phyloP scores from a whole-genome alignment of 2,329 filamentous ascomycete genomes.

The Alternaria sp. region DNA sequence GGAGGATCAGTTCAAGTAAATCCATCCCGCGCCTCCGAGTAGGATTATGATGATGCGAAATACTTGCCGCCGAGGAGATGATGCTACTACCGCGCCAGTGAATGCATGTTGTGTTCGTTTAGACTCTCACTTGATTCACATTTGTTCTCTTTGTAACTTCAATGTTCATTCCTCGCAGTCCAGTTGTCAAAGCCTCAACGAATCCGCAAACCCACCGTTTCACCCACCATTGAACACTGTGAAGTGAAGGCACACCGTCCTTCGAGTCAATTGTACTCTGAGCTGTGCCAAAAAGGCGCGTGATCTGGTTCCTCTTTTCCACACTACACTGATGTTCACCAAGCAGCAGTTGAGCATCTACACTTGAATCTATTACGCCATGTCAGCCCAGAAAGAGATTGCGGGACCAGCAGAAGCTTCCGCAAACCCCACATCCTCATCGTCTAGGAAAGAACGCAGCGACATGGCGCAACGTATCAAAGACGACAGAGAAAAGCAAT shows the following conservation, averaged over 20 bases:
- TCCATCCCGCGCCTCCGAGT: no score
- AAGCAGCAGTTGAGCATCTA: not conserved
- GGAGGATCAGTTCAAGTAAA: slow-evolving; percentile 83
- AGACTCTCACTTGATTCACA: no score
- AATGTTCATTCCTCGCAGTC: not conserved
- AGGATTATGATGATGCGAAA: no score
- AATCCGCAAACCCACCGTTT: not conserved
- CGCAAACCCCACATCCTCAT: not conserved
- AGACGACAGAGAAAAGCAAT: not conserved
- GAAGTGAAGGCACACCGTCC: not conserved
- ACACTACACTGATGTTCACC: not conserved
- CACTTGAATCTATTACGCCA: not conserved
- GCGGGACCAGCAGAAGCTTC: not conserved
- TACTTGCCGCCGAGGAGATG: not conserved
- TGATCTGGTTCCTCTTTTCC: not conserved
- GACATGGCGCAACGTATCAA: not conserved
- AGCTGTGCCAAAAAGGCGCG: not conserved
- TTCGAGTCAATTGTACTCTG: not conserved
- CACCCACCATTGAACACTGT: not conserved
- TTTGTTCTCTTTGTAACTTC: not conserved
- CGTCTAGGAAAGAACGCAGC: not conserved
- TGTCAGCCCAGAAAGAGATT: not conserved
- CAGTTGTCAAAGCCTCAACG: not conserved
- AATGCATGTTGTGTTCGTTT: not conserved
- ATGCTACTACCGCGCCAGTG: not conserved